phyloP scores from a whole-genome alignment of 2,329 filamentous ascomycete genomes.

The Colletotrichum agaves region DNA sequence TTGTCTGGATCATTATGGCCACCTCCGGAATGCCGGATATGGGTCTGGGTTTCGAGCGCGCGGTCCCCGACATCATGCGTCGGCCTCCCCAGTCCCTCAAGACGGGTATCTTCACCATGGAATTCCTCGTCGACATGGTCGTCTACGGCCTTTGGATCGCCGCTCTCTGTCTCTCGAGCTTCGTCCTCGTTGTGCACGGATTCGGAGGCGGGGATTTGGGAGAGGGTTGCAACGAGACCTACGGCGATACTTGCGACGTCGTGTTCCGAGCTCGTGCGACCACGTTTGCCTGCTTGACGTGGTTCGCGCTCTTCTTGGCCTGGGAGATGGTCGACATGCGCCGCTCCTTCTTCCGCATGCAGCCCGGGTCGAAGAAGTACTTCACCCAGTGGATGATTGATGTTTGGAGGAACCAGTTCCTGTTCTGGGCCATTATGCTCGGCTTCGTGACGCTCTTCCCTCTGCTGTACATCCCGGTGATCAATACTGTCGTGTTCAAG shows the following conservation, averaged over 20 bases:
- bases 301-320: slow-evolving; percentile 74
- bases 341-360: slow-evolving; percentile 73
- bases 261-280: slow-evolving; percentile 74
- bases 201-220: slow-evolving; percentile 62
- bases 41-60: slow-evolving; percentile 73
- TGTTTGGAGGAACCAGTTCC: slow-evolving; percentile 59
- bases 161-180: slow-evolving; percentile 51
- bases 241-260: slow-evolving; percentile 60
- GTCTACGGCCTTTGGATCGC: slow-evolving; percentile 71
- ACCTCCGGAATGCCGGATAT: slow-evolving; percentile 75
- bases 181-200: slow-evolving; percentile 41
- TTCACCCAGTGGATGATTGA: slow-evolving; percentile 69
- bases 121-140: slow-evolving; percentile 69
- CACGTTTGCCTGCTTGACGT: slow-evolving; percentile 73
- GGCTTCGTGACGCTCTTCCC: slow-evolving; percentile 50
- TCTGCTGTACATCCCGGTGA: slow-evolving; percentile 59
- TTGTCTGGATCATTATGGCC: slow-evolving; percentile 78
- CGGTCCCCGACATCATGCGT: slow-evolving; percentile 70
- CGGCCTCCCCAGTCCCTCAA: slow-evolving; percentile 61
- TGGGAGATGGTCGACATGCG: slow-evolving; percentile 76
- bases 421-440: slow-evolving; percentile 60
- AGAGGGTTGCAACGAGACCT: slow-evolving; percentile 62
- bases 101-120: slow-evolving; percentile 66
- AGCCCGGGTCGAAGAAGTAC: slow-evolving; percentile 63
- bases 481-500: slow-evolving; percentile 62